Conservation (phyloP, 371 early-diverging fungal genomes). For the Batkoa obscura region DNA sequence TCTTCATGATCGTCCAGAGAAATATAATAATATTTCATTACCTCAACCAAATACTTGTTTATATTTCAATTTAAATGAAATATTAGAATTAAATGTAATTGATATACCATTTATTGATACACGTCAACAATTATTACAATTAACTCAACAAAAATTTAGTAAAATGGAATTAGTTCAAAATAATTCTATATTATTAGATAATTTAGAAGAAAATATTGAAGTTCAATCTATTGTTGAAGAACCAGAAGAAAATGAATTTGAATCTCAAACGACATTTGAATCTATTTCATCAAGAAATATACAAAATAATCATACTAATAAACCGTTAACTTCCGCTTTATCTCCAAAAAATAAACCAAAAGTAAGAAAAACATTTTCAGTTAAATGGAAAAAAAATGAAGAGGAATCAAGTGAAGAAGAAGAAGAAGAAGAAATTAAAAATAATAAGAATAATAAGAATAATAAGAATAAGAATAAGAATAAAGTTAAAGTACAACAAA, state of each 20-base stretch:
- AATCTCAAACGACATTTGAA: not conserved
- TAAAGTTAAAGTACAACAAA: no score
- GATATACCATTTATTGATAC: not conserved
- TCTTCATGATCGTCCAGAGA: slow-evolving; percentile 21
- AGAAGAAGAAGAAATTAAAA: no score
- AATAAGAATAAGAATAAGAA: no score
- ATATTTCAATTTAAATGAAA: slow-evolving; percentile 2
- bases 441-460: no score
- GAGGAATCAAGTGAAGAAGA: no score
- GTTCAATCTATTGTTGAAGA: not conserved
- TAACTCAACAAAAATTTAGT: not conserved
- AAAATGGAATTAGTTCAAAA: no score
- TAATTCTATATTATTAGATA: not conserved
- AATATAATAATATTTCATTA: not conserved
- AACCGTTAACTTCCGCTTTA: not conserved
- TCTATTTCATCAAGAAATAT: not conserved
- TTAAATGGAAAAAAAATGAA: not conserved
- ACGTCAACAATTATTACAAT: not conserved
- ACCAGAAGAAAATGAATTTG: slow-evolving; percentile 6
- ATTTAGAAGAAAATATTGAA: not conserved
- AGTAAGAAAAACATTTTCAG: not conserved
- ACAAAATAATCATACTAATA: not conserved
- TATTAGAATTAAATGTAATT: not conserved
- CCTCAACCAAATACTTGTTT: not conserved
- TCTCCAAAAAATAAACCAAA: not conserved